Conservation (phyloP, 2,329 filamentous ascomycete genomes). For the Fusarium nematophilum region DNA sequence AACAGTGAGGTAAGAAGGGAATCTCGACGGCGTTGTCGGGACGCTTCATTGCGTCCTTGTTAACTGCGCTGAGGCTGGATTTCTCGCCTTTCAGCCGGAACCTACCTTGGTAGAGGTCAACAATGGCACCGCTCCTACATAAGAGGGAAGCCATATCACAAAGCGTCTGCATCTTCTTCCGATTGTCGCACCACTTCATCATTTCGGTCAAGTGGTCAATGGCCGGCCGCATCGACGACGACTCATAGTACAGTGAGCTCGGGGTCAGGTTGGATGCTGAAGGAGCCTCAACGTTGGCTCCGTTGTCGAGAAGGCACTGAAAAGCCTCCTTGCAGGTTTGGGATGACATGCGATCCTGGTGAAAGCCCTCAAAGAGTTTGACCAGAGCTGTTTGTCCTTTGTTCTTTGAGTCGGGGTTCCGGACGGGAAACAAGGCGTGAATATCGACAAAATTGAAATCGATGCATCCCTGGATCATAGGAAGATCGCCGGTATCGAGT, state of each 20-base stretch:
- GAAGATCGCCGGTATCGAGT: too few relatives aligned
- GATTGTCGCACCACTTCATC: conserved; percentile 2
- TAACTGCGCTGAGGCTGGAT: background rate
- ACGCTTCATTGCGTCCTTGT: background rate
- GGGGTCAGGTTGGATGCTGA: conserved; percentile 7
- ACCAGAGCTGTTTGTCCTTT: too few relatives aligned
- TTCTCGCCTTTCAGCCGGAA: background rate
- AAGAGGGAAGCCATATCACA: background rate
- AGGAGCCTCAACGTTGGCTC: background rate
- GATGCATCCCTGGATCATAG: too few relatives aligned
- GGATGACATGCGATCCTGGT: too few relatives aligned
- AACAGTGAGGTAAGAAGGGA: conserved; percentile 11
- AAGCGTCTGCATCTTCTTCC: background rate
- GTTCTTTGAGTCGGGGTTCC: too few relatives aligned
- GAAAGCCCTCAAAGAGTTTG: too few relatives aligned
- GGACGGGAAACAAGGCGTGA: too few relatives aligned
- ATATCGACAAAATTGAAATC: too few relatives aligned
- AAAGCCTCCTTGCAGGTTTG: too few relatives aligned
- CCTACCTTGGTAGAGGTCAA: conserved; percentile 20
- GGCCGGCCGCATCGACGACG: background rate
- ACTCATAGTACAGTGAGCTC: background rate
- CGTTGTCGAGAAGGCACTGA: background rate
- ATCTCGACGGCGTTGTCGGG: conserved; percentile 20
- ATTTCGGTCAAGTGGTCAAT: conserved; percentile 17
- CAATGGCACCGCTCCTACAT: conserved; percentile 1